A percentile compares a stretch with the other conserved stretches of the same genome.
phyloP scores from a whole-genome alignment of 202 grass and related monocot genomes.

The Zoysia matrella region DNA sequence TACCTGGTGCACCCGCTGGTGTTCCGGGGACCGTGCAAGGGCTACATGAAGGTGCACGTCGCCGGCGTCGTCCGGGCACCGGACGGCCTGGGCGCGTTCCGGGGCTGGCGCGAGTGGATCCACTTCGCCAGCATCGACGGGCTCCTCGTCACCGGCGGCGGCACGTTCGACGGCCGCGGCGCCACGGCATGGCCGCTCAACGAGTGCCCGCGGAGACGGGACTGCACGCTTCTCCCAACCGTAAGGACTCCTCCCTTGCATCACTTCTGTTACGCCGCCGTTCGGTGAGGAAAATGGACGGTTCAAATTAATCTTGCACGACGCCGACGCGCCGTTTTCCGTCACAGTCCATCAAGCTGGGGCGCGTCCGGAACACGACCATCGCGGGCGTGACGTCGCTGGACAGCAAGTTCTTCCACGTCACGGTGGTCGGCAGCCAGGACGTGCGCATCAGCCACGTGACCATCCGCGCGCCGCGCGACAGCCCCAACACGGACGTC shows the following conservation, averaged over 20 bases:
- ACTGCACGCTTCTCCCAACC: conserved; percentile 53
- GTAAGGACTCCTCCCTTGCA: conserved; percentile 11
- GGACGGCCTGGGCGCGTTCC: conserved; percentile 48
- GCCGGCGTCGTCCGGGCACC: conserved; percentile 57
- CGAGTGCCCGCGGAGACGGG: conserved; percentile 44
- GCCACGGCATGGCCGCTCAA: conserved; percentile 59
- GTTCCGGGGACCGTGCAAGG: conserved; percentile 57
- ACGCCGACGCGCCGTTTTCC: no score
- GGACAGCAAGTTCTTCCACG: conserved; percentile 64
- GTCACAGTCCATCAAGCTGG: conserved; percentile 50
- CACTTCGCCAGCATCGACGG: conserved; percentile 54
- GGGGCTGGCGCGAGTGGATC: conserved; percentile 55
- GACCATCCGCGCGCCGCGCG: conserved; percentile 37
- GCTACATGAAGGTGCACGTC: conserved; percentile 52
- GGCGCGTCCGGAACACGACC: conserved; percentile 32
- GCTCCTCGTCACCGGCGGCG: conserved; percentile 57
- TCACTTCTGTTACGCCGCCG: neutral
- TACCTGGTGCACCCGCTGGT: conserved; percentile 52
- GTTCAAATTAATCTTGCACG: neutral
- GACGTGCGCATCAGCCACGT: conserved; percentile 29
- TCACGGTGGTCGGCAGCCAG: conserved; percentile 35
- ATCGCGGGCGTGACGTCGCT: conserved; percentile 46
- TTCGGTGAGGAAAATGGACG: neutral
- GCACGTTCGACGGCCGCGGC: conserved; percentile 67
- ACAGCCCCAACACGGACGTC: conserved; percentile 61